These are phyloP conservation scores for Debaryomycetaceae sp. DNA, from an alignment of 1,139 yeast genomes.

Conservation along the genomic window DNA sequence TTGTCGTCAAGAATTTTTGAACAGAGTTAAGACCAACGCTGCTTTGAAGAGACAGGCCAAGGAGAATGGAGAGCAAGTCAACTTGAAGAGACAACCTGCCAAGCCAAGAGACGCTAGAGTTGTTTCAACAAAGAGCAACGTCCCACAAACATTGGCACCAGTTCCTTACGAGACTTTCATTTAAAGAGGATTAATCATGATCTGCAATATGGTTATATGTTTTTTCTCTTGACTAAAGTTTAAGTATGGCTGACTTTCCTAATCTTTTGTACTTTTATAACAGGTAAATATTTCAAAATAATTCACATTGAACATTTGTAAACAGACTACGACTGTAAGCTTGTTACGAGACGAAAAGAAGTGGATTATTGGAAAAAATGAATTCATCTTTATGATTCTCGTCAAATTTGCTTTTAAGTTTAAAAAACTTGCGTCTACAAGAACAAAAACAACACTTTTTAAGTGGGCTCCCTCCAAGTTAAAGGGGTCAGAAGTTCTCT, in stretches of 20 bases:
- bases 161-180: constrained; percentile 99
- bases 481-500: constrained; percentile 48
- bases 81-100: constrained; percentile 97
- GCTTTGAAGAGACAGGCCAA: constrained; percentile 92
- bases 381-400: too few species aligned
- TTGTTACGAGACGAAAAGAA: too few species aligned
- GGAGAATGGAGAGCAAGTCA: constrained; percentile 86
- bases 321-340: too few species aligned
- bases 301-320: too few species aligned
- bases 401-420: too few species aligned
- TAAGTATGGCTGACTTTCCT: constrained; percentile 1
- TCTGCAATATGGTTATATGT: constrained; percentile 2
- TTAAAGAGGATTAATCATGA: constrained; percentile 40
- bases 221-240: constrained; percentile 7
- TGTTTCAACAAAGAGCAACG: constrained; percentile 72
- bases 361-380: too few species aligned
- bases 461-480: constrained; percentile 3
- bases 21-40: constrained; percentile 97
- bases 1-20: constrained; percentile 98
- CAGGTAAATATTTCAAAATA: constrained; percentile 5
- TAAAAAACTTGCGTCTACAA: too few species aligned
- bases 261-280: background rate
- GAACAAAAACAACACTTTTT: too few species aligned
- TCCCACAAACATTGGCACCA: constrained; percentile 98
- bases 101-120: constrained; percentile 93